phyloP scores from a whole-genome alignment of 257 asterid genomes.

The Thymus quinquecostatus region DNA sequence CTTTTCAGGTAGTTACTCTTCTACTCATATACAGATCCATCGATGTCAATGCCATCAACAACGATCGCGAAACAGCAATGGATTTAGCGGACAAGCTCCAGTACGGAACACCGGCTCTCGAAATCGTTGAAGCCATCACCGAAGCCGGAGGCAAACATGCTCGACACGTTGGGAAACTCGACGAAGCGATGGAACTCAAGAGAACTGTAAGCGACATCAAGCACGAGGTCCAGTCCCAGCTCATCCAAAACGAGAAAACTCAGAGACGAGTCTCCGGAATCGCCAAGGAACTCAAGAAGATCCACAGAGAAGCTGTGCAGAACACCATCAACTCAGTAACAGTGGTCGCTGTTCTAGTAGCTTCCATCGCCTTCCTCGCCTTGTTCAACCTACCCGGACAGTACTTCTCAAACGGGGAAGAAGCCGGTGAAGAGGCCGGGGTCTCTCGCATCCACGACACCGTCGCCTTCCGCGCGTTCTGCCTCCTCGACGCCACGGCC shows the following conservation, averaged over 20 bases:
- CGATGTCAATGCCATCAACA: slow-evolving; percentile 75
- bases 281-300: slow-evolving; percentile 93
- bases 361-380: slow-evolving; percentile 92
- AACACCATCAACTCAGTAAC: slow-evolving; percentile 91
- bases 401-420: slow-evolving; percentile 50
- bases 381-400: slow-evolving; percentile 91
- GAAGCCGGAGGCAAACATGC: slow-evolving; percentile 95
- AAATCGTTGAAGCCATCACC: slow-evolving; percentile 64
- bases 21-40: slow-evolving; percentile 62
- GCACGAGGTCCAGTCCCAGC: slow-evolving; percentile 94
- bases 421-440: slow-evolving; percentile 70
- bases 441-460: slow-evolving; percentile 50
- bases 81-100: slow-evolving; percentile 95
- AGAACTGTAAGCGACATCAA: slow-evolving; percentile 94
- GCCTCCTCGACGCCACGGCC: slow-evolving; percentile 80
- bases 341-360: slow-evolving; percentile 88
- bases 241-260: slow-evolving; percentile 85
- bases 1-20: slow-evolving; percentile 72
- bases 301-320: slow-evolving; percentile 92
- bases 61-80: slow-evolving; percentile 84
- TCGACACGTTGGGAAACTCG: slow-evolving; percentile 60
- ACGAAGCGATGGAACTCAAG: slow-evolving; percentile 82
- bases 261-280: slow-evolving; percentile 90
- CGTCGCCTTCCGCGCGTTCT: slow-evolving; percentile 72
- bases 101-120: slow-evolving; percentile 68